phyloP scores from a whole-genome alignment of 192 early-diverging fungal species.

The Linnemannia elongata region DNA sequence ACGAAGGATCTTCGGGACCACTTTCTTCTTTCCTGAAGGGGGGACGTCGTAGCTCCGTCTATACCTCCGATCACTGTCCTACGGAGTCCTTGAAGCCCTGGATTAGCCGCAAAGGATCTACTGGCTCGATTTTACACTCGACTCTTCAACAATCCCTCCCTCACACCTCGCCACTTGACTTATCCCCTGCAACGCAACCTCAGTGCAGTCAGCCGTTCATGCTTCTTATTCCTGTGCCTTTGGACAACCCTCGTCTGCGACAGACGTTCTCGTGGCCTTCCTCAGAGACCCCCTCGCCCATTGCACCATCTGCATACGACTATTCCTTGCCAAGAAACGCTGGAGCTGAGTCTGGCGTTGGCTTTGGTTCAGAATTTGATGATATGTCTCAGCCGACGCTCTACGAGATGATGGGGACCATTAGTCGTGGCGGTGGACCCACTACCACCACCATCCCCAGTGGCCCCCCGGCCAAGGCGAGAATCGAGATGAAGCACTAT shows the following conservation, averaged over 20 bases:
- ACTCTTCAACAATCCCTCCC: background rate
- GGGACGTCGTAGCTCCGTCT: background rate
- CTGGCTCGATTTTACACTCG: background rate
- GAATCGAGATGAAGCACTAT: slow-evolving; percentile 50
- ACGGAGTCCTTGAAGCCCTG: background rate
- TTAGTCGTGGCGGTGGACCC: background rate
- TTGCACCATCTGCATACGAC: background rate
- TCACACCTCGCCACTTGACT: background rate
- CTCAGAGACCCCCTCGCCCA: slow-evolving; percentile 4
- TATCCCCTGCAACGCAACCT: background rate
- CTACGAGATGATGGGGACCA: background rate
- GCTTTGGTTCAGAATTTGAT: slow-evolving; percentile 18
- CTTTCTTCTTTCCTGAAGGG: background rate
- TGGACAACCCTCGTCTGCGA: slow-evolving; percentile 20
- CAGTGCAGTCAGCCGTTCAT: slow-evolving; percentile 24
- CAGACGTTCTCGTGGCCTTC: slow-evolving; percentile 50
- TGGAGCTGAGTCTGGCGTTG: background rate
- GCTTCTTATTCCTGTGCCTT: slow-evolving; percentile 30
- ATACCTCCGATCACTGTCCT: background rate
- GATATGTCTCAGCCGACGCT: slow-evolving; percentile 7
- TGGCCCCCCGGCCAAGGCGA: slow-evolving; percentile 1
- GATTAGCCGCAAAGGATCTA: background rate
- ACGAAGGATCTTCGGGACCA: background rate
- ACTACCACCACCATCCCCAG: background rate
- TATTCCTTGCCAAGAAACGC: background rate